Conservation (phyloP, 176 grass and related monocot species). For the Cocos nucifera region DNA sequence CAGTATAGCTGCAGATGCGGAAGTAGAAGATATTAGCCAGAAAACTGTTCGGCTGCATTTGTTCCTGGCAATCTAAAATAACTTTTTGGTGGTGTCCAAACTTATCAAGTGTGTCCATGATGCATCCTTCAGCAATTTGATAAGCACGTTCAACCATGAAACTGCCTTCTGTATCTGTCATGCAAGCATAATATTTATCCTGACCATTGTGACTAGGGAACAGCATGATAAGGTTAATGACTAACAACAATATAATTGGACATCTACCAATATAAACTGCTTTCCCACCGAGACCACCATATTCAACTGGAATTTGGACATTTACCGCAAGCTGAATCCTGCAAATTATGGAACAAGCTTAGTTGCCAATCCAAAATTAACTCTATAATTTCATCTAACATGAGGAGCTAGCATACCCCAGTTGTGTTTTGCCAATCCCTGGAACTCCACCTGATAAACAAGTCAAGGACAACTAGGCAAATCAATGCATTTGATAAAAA, state of each 20-base stretch:
- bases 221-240: no score
- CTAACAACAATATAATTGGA: no score
- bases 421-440: conserved; percentile 94
- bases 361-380: conserved; percentile 1
- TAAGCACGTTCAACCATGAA: conserved; percentile 91
- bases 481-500: no score
- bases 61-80: conserved; percentile 32
- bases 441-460: conserved; percentile 75
- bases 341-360: conserved; percentile 17
- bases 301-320: conserved; percentile 84
- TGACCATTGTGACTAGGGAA: background rate
- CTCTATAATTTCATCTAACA: background rate
- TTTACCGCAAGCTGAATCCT: conserved; percentile 95
- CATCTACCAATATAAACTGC: conserved; percentile 83
- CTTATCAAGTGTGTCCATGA: conserved; percentile 51
- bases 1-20: conserved; percentile 86
- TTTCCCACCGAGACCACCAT: conserved; percentile 81
- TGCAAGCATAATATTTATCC: conserved; percentile 1
- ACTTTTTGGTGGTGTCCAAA: conserved; percentile 36
- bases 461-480: conserved; percentile 1
- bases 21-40: conserved; percentile 87
- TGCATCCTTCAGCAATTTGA: conserved; percentile 91
- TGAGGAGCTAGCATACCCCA: conserved; percentile 50
- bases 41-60: conserved; percentile 58
- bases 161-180: conserved; percentile 88